phyloP scores from a whole-genome alignment of 768 basidiomycete genomes.

The Coprinellus aureogranulatus region DNA sequence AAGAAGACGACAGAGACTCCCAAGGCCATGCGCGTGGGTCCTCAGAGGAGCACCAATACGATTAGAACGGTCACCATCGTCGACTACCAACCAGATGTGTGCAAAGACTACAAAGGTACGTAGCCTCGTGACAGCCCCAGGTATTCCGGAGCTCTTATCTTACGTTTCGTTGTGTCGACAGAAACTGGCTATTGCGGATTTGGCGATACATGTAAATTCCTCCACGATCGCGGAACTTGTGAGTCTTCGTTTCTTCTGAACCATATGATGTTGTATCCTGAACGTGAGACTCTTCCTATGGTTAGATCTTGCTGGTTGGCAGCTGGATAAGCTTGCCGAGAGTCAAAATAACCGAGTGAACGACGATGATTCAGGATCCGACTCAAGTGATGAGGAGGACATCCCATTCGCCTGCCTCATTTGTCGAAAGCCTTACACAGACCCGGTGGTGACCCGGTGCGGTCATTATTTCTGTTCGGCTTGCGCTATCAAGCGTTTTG shows the following conservation, averaged over 20 bases:
- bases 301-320: slow-evolving; percentile 95
- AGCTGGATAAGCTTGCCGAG: slow-evolving; percentile 90
- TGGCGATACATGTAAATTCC: slow-evolving; percentile 98
- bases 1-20: slow-evolving; percentile 82
- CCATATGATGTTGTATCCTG: slow-evolving; percentile 1
- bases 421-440: slow-evolving; percentile 91
- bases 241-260: slow-evolving; percentile 31
- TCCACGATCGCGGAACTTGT: slow-evolving; percentile 97
- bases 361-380: slow-evolving; percentile 60
- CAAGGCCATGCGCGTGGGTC: slow-evolving; percentile 84
- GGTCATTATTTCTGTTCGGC: slow-evolving; percentile 95
- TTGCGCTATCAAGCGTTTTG: slow-evolving; percentile 93
- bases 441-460: slow-evolving; percentile 94
- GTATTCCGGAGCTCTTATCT: slow-evolving; percentile 4
- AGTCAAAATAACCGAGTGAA: slow-evolving; percentile 55
- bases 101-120: slow-evolving; percentile 98
- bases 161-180: slow-evolving; percentile 25
- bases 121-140: slow-evolving; percentile 14
- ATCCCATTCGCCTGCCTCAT: slow-evolving; percentile 98
- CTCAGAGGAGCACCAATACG: slow-evolving; percentile 72
- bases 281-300: slow-evolving; percentile 5
- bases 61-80: slow-evolving; percentile 93
- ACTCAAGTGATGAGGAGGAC: slow-evolving; percentile 77
- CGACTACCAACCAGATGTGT: slow-evolving; percentile 98
- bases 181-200: slow-evolving; percentile 99